Base-by-base conservation (phyloP, 148 eudicot genomes). In the Cornus kousa region DNA sequence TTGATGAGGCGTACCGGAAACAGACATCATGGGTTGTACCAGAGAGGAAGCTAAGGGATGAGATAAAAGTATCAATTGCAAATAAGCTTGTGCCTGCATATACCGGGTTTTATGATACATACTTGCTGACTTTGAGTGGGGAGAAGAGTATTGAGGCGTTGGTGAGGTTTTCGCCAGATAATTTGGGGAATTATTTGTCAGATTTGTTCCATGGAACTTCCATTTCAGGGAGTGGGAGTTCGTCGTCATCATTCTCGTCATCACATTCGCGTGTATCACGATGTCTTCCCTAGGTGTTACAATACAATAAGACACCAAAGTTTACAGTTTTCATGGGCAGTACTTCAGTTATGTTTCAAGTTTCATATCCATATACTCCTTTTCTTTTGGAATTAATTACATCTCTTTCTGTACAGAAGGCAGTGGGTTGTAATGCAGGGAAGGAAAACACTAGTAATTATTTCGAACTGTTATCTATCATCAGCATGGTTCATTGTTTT, bases 161-260 rank as follows among this genome's bases (percentile, higher is more conserved):
- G 76, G 78, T 80, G 78, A 82, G 78, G 79, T 82, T 79, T 76
- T 74, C 83, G 19, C 85, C 87, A 3, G 85, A 79, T 37, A 70
- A 85, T 65, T 67, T 85, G 71, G 85, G 70, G 28, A 85, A 85
- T 73, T 85, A 79, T n/a, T 76, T 85, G 72, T 82, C 85, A 31
- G 87, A 82, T 60, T 73, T 85, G 80, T 82, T 85, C 65, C 69
- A 71, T 6, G 80, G 71, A 20, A 73, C 35, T 9, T 17, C 69
- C 23, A 22, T 70, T 22, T 69, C 74, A 53, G 74, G 74, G 28
- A 70, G 74, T 70, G 68, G 74, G 28, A 70, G 74, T 70, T 69
- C 23, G 19, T 65, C 74, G 2, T 68, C 31, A 8, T 77, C 78
- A 16, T 59, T 40, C 4, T 23, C 67, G 2, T 48, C 66, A 7